Percentiles rank a stretch among this genome's conserved stretches.
Conservation (phyloP, 1,284 basidiomycete species). For the Pseudozyma tsukubaensis region DNA sequence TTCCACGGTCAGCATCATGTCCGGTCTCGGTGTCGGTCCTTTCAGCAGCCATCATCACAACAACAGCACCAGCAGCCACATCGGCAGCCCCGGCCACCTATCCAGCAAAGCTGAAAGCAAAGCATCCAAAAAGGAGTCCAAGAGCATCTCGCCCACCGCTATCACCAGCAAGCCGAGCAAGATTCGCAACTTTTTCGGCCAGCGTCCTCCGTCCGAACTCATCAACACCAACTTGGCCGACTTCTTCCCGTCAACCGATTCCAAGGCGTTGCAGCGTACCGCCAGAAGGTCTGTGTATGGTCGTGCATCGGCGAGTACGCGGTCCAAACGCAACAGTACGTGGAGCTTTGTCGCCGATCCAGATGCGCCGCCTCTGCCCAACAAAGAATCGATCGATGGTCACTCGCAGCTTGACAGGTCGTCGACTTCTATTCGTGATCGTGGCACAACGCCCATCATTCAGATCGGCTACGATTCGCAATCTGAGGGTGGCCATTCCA, state of each 20-base stretch:
- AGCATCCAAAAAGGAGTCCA: constrained; percentile 29
- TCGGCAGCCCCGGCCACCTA: constrained; percentile 2
- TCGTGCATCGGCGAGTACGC: constrained; percentile 53
- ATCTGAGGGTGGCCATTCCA: constrained; percentile 32
- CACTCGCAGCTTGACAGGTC: constrained; percentile 21
- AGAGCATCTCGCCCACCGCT: constrained; percentile 17
- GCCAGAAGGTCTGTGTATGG: constrained; percentile 63
- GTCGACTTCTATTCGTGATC: constrained; percentile 25
- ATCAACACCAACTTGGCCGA: constrained; percentile 96
- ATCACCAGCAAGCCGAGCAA: constrained; percentile 68
- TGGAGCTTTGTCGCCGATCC: constrained; percentile 62
- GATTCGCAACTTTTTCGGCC: constrained; percentile 96
- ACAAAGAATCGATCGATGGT: constrained; percentile 51
- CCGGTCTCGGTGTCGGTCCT: constrained; percentile 75
- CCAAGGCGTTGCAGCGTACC: constrained; percentile 71
- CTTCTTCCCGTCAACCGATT: constrained; percentile 94
- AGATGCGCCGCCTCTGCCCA: constrained; percentile 52
- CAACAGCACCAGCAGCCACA: constrained; percentile 7
- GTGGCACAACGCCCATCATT: constrained; percentile 38
- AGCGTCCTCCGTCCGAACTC: constrained; percentile 94
- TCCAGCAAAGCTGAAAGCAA: constrained; percentile 15
- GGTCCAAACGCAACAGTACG: constrained; percentile 62
- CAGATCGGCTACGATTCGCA: constrained; percentile 49
- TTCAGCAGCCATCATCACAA: constrained; percentile 30
- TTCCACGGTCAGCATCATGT: constrained; percentile 92